Evolutionary conservation across 2,329 filamentous ascomycete species (phyloP).

Genomic region (Akanthomyces dipterigenus): DNA sequence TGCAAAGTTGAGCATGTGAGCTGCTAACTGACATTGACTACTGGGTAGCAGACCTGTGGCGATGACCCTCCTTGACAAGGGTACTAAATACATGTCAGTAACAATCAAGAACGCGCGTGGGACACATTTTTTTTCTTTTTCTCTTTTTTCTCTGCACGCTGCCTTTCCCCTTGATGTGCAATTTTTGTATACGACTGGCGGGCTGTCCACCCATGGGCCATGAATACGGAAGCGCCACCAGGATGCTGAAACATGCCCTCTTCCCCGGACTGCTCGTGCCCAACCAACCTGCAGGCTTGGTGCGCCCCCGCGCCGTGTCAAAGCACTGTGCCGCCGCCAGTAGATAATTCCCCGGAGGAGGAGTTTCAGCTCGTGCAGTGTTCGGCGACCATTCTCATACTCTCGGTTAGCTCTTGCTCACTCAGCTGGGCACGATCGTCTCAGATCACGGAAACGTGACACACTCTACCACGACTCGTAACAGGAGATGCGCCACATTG

Average conservation of each 20-base stretch:
- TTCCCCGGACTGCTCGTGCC: background rate
- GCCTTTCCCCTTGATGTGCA: background rate
- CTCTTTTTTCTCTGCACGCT: background rate
- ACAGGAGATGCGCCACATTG: conserved; percentile 4
- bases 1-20: background rate
- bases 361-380: background rate
- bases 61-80: background rate
- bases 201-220: too few relatives aligned
- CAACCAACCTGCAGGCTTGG: background rate
- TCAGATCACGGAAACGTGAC: background rate
- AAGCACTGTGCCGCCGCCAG: background rate
- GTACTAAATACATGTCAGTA: background rate
- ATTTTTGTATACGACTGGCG: too few relatives aligned
- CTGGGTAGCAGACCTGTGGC: background rate
- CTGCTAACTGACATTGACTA: background rate
- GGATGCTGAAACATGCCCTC: conserved; percentile 3
- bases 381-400: too few relatives aligned
- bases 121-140: background rate
- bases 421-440: background rate
- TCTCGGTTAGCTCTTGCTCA: background rate
- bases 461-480: background rate
- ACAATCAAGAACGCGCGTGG: background rate
- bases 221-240: too few relatives aligned
- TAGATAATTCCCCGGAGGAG: background rate
- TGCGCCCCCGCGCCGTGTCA: background rate